Evolutionary conservation across 768 basidiomycete species (phyloP).

Genomic region (Rhodotorula kratochvilovae): DNA sequence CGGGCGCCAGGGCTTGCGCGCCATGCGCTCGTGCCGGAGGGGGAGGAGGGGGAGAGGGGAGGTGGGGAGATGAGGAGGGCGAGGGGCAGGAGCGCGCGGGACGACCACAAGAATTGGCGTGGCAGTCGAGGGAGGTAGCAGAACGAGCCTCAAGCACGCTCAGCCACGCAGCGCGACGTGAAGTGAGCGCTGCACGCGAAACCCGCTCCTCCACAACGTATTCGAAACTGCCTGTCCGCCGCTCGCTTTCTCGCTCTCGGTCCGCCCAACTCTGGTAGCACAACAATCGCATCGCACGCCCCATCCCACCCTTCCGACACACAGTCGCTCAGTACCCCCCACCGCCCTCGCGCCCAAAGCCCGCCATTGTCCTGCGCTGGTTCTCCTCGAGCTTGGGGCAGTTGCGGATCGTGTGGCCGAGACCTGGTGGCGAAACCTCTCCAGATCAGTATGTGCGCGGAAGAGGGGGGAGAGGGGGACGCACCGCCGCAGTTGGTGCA

Average conservation of each 20-base stretch:
- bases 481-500: slow-evolving; percentile 94
- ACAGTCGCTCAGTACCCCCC: background rate
- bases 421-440: too few relatives aligned
- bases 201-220: too few relatives aligned
- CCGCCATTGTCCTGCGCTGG: slow-evolving; percentile 83
- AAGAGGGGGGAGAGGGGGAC: slow-evolving; percentile 33
- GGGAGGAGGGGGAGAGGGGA: background rate
- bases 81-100: background rate
- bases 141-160: too few relatives aligned
- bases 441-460: too few relatives aligned
- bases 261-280: too few relatives aligned
- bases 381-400: slow-evolving; percentile 96
- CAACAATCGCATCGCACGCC: background rate
- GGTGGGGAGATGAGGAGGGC: background rate
- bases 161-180: too few relatives aligned
- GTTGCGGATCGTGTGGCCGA: slow-evolving; percentile 88
- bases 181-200: too few relatives aligned
- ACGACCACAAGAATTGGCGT: too few relatives aligned
- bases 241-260: too few relatives aligned
- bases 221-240: too few relatives aligned
- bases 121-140: too few relatives aligned
- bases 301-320: too few relatives aligned
- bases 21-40: background rate
- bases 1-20: background rate
- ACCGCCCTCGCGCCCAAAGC: slow-evolving; percentile 42